A percentile compares a stretch with the other conserved stretches of the same genome.
These are phyloP conservation scores for Fusarium domesticum DNA, from an alignment of 2,329 filamentous ascomycete genomes.

Conservation along the genomic window DNA sequence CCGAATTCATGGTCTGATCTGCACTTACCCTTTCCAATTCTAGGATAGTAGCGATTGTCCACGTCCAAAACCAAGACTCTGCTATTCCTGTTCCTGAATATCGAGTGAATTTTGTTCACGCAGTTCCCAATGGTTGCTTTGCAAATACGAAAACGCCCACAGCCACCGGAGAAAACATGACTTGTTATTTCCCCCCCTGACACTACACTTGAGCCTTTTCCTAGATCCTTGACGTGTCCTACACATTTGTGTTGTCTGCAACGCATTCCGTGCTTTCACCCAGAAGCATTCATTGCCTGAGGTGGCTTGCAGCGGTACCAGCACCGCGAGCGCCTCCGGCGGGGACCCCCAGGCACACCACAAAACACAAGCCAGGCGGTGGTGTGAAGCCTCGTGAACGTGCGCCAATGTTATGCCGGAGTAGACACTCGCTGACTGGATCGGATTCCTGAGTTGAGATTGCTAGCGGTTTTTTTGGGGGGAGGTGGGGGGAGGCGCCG, in stretches of 20 bases:
- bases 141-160: too few species aligned
- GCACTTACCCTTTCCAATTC: background rate
- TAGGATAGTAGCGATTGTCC: too few species aligned
- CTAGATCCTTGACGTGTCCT: slow-evolving; percentile 15
- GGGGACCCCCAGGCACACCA: slow-evolving; percentile 13
- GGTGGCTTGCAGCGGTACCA: slow-evolving; percentile 26
- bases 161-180: too few species aligned
- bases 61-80: background rate
- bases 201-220: background rate
- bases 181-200: background rate
- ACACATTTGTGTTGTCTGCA: slow-evolving; percentile 25
- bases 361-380: too few species aligned
- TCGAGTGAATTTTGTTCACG: too few species aligned
- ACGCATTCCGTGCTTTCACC: slow-evolving; percentile 27
- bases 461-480: too few species aligned
- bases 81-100: slow-evolving; percentile 14
- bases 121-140: too few species aligned
- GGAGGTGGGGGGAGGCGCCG: too few species aligned
- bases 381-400: background rate
- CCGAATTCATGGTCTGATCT: background rate
- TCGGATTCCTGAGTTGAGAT: background rate
- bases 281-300: slow-evolving; percentile 29
- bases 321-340: slow-evolving; percentile 12
- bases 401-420: background rate
- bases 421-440: background rate